phyloP scores from a whole-genome alignment of 2,329 filamentous ascomycete genomes.

The Penicillium freii region DNA sequence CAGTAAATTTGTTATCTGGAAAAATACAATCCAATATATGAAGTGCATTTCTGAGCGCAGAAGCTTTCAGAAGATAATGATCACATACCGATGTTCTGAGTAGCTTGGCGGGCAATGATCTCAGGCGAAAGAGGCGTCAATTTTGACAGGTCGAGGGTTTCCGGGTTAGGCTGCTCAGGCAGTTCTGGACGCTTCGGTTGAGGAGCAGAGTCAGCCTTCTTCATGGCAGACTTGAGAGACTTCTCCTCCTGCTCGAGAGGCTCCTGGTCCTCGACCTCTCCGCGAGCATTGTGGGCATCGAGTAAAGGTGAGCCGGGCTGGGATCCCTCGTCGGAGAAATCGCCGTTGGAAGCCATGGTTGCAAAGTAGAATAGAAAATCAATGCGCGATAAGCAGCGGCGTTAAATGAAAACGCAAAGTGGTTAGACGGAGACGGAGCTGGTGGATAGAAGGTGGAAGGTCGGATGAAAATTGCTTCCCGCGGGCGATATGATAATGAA shows the following conservation, averaged over 20 bases:
- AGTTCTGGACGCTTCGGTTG: constrained; percentile 63
- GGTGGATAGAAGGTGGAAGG: constrained; percentile 16
- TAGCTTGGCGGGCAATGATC: constrained; percentile 96
- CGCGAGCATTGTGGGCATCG: constrained; percentile 54
- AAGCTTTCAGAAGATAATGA: not conserved
- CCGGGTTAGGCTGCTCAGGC: constrained; percentile 90
- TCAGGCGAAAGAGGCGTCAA: constrained; percentile 87
- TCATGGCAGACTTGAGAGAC: constrained; percentile 79
- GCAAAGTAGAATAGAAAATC: constrained; percentile 26
- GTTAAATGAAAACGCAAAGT: constrained; percentile 19
- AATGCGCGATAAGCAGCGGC: constrained; percentile 15
- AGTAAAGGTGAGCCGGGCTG: constrained; percentile 55
- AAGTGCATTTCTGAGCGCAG: not conserved
- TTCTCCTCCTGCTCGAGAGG: constrained; percentile 61
- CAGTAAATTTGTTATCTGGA: not conserved
- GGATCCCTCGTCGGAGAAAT: constrained; percentile 55
- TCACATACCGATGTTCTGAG: constrained; percentile 86
- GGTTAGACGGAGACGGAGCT: constrained; percentile 1
- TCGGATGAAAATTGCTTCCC: constrained; percentile 39
- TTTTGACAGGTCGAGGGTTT: constrained; percentile 76
- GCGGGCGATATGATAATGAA: constrained; percentile 38
- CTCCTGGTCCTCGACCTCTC: constrained; percentile 75
- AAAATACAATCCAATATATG: not conserved
- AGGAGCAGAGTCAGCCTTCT: constrained; percentile 63
- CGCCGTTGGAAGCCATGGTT: constrained; percentile 57